A percentile compares a stretch with the other conserved stretches of the same genome.
Evolutionary conservation across 2,329 filamentous ascomycete genomes (phyloP).

Genomic region (Phialophora macrospora): DNA sequence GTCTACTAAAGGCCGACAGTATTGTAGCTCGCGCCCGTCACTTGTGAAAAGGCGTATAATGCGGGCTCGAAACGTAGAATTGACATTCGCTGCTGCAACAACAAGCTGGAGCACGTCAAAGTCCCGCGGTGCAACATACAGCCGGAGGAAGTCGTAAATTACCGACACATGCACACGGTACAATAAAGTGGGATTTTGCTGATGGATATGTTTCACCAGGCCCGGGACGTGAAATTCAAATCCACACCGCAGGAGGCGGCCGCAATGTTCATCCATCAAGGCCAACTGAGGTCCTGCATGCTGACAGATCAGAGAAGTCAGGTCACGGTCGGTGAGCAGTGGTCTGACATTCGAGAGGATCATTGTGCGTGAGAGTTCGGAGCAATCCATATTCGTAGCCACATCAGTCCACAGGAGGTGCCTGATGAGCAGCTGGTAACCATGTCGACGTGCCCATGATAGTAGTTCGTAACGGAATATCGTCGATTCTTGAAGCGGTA

Average conservation of each 20-base stretch:
- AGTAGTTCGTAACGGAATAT: background rate
- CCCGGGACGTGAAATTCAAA: background rate
- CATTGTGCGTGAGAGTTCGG: background rate
- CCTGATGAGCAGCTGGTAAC: constrained; percentile 2
- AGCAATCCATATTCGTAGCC: background rate
- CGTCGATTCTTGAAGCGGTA: no score
- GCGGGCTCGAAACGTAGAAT: background rate
- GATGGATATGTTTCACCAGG: background rate
- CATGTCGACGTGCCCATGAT: background rate
- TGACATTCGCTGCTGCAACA: background rate
- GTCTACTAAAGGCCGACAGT: background rate
- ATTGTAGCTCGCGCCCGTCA: background rate
- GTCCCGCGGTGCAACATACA: background rate
- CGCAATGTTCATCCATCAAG: background rate
- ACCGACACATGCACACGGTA: background rate
- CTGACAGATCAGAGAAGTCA: background rate
- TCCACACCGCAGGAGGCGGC: background rate
- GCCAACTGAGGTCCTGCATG: background rate
- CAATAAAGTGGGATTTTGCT: background rate
- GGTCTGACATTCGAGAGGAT: background rate
- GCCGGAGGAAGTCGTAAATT: background rate
- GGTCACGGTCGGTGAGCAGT: background rate
- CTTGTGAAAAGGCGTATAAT: background rate
- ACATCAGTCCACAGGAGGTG: constrained; percentile 5
- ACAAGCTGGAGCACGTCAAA: background rate